Base-by-base conservation (phyloP, 2,329 filamentous ascomycete species). In the Alternaria sp. region DNA sequence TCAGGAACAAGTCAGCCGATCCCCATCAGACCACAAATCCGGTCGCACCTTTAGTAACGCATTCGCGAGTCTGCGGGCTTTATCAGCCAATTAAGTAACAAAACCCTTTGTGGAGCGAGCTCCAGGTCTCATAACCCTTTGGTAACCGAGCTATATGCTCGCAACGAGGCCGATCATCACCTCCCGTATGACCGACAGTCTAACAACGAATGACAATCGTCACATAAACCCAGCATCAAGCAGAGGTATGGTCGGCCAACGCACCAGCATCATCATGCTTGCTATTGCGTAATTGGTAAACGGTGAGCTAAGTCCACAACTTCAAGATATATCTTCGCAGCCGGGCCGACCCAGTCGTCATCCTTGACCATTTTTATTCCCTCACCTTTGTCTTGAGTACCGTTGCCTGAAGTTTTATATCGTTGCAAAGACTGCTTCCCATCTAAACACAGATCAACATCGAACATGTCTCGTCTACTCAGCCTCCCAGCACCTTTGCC, bases 401-500 rank as follows among this genome's bases (percentile, higher is more conserved):
- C 1, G 6, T n/a, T 34, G 7, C 5, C 38, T 5, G 10, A 2
- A 16, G 4, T 3, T 20, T 12, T 36, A 3, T 25, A 25, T 11
- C 5, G 9, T 27, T 6, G 6, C 11, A 22, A 5, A 22, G 7
- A 25, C 3, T 25, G 10, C 25, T 27, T 32, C 30, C 34, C 7
- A 7, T 12, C 14, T 5, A 28, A 48, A n/a, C 2, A 22, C 20
- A 5, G 10, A 28, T 34, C 27, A 10, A 6, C 10, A 2, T 8
- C n/a, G 56, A 57, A 16, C 43, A 76, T 74, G 73, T 62, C 68
- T 51, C 57, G 54, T 22, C 53, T 70, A 12, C 43, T 74, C 45
- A 53, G 67, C 11, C 65, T 77, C 4, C 74, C 74, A 22, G 51
- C 62, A 9, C 71, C 73, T 43, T 65, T 73, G 11, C 57, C 73